Percentiles rank a stretch among this genome's conserved stretches.
These are phyloP conservation scores for Agrocybe praecox DNA, from an alignment of 768 basidiomycete genomes.

Conservation along the genomic window DNA sequence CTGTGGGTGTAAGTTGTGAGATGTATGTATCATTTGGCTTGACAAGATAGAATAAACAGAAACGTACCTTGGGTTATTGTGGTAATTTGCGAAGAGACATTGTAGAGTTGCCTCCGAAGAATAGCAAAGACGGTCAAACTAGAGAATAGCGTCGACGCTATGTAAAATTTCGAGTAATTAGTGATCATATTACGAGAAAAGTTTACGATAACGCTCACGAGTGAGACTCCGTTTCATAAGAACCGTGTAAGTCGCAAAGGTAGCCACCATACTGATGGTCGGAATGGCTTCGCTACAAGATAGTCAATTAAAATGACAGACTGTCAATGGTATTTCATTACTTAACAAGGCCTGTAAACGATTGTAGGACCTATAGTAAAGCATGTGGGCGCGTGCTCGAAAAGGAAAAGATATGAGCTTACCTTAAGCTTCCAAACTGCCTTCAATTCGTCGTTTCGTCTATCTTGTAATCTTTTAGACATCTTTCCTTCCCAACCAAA, in stretches of 20 bases:
- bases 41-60: not conserved
- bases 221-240: constrained; percentile 42
- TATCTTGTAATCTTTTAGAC: constrained; percentile 50
- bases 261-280: constrained; percentile 63
- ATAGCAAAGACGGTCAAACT: constrained; percentile 66
- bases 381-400: constrained; percentile 31
- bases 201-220: constrained; percentile 3
- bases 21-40: not conserved
- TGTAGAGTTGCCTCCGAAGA: constrained; percentile 53
- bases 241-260: constrained; percentile 58
- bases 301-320: not conserved
- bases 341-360: constrained; percentile 9
- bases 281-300: constrained; percentile 31
- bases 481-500: constrained; percentile 70
- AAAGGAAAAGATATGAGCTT: constrained; percentile 16
- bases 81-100: constrained; percentile 20
- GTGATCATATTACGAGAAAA: too few species aligned
- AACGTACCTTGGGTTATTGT: too few species aligned
- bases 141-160: constrained; percentile 47
- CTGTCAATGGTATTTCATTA: not conserved
- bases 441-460: constrained; percentile 62
- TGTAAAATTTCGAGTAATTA: not conserved
- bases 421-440: constrained; percentile 57
- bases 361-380: constrained; percentile 13
- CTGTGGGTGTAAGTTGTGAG: constrained; percentile 24